Evolutionary conservation across 2,329 filamentous ascomycete species (phyloP), one percentile per base, ranked within the genome.

Genomic region (Botrytis byssoidea): DNA sequence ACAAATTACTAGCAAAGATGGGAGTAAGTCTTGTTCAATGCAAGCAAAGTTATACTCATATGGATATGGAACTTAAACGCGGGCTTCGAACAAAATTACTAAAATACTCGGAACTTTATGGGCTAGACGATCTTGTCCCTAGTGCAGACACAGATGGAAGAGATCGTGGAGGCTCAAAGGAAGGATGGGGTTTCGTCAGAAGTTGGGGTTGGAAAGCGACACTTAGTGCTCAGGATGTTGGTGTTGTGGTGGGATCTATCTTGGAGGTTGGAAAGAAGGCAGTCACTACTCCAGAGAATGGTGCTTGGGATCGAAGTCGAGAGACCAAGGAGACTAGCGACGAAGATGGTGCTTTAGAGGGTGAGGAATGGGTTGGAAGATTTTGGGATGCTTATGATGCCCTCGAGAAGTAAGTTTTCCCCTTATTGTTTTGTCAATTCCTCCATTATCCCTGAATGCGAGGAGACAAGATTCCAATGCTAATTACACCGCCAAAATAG

Each of bases 191-290:
- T 0, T 99, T 98, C 80, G 95, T 98, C 29, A 89, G 95, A 74
- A 97, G 94, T 81, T 99, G 96, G 96, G 96, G 96, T 18, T 99
- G 95, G 95, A 92, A 95, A 81, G 95, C 95, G 0, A 98, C 95
- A 68, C 86, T 98, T 40, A 97, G 93, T 75, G 96, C 96, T 9
- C 93, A 95, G 67, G 96, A 99, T 81, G 94, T 98, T 0, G 94
- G 93, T n/a, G 93, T 97, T 25, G 91, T 98, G 44, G 88, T 98
- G 32, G 94, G 94, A 70, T 94, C 95, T 25, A 91, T 99, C 66
- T 88, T 99, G 1, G 96, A 99, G 84, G 94, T 98, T 42, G 95
- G 96, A 42, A 93, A 88, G 80, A 78, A 80, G 40, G 77, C 80
- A 40, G 76, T 80, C 1, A 74, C 74, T 5, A 74, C 75, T 9